Evolutionary conservation across 352 stramenopile genomes (phyloP), one percentile per base, ranked within the genome.

Genomic region (Phytophthora sojae): DNA sequence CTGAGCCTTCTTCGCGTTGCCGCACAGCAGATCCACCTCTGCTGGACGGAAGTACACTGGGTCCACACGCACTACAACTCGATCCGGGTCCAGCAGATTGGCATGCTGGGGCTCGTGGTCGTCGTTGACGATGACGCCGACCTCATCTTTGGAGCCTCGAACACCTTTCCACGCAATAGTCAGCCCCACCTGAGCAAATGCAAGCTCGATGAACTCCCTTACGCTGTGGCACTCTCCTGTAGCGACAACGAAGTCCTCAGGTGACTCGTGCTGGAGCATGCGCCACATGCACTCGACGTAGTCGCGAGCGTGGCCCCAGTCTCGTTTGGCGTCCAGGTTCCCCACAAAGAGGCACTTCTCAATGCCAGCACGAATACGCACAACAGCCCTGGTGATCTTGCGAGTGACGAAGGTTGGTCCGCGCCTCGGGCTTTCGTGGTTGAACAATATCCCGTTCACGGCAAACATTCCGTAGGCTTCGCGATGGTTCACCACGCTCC

Each of bases 241-340:
- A 12, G 90, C 90, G 14, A 95, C 83, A 11, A 96, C 90, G 73
- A 93, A 96, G 69, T 96, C 90, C 39, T 95, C 58, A 1, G 86
- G 83, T 3, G 51, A 67, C 1, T 83, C 70, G 29, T 89, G 76
- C 85, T 99, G 98, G 30, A 99, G 83, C 96, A 99, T 99, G 64
- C 90, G 91, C 98, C 98, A 99, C 98, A 99, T 99, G 64, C 97
- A 98, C 71, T 99, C 90, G 44, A 99, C 95, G 73, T 99, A 99
- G 83, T 99, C 98, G 57, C 92, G 88, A 17, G 98, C 98, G 81
- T 99, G 97, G 68, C 98, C 98, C 98, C 98, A 99, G 89, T 99
- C 98, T 68, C 98, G 96, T 79, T 98, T 95, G 4, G 97, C 90
- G 73, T 99, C 97, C 52, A 99, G 81, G 71, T 99, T 99, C 52